A percentile compares a stretch with the other conserved stretches of the same genome.
Evolutionary conservation across 495 filamentous ascomycete genomes (phyloP).

Genomic region (Penicillium verhagenii): DNA sequence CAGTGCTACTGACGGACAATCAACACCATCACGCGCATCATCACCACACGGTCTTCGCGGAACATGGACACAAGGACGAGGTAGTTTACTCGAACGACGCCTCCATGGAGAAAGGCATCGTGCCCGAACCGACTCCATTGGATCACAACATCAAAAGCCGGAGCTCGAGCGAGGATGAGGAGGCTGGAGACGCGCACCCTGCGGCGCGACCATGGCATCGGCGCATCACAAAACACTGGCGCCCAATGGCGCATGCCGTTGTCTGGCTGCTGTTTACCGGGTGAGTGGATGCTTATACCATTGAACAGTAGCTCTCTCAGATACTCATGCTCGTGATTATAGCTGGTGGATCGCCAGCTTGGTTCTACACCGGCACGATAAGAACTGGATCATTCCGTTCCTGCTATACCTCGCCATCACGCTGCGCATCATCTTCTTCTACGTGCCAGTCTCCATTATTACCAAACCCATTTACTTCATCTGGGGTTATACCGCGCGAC

Average conservation of each 20-base stretch:
- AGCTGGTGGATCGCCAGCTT: constrained; percentile 91
- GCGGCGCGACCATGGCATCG: constrained; percentile 26
- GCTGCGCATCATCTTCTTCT: constrained; percentile 70
- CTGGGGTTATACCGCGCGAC: constrained; percentile 63
- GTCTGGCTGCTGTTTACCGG: constrained; percentile 61
- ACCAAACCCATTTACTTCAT: constrained; percentile 61
- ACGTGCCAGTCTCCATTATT: constrained; percentile 65
- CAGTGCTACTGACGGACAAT: constrained; percentile 18
- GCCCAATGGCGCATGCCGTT: constrained; percentile 47
- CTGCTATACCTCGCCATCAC: constrained; percentile 75
- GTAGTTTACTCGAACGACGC: constrained; percentile 47
- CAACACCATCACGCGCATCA: constrained; percentile 54
- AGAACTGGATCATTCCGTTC: constrained; percentile 83
- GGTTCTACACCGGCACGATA: constrained; percentile 67
- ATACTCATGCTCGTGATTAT: constrained; percentile 15
- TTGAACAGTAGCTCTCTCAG: background rate
- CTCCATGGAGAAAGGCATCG: constrained; percentile 38
- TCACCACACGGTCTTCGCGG: constrained; percentile 48
- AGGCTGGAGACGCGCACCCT: constrained; percentile 23
- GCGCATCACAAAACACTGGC: constrained; percentile 26
- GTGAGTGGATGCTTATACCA: constrained; percentile 35
- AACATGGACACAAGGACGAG: constrained; percentile 45
- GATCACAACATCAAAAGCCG: constrained; percentile 39
- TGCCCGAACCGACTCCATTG: constrained; percentile 41
- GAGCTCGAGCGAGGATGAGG: constrained; percentile 33